A percentile compares a stretch with the other conserved stretches of the same genome.
phyloP scores from a whole-genome alignment of 2,329 filamentous ascomycete species.

The Chrysoporthe puriensis region DNA sequence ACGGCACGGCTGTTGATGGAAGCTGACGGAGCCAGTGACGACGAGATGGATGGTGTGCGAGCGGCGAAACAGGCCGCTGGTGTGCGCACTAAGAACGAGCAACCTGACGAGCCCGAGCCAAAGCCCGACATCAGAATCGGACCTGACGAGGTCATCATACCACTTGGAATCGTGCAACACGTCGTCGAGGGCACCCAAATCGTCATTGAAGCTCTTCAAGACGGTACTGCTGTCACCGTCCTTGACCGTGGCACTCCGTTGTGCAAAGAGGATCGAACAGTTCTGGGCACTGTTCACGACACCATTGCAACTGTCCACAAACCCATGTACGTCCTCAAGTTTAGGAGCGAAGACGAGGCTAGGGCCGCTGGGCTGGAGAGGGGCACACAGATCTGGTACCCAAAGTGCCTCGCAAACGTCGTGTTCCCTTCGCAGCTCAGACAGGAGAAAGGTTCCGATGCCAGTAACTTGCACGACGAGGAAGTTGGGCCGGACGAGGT shows the following conservation, averaged over 20 bases:
- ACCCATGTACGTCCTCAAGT: slow-evolving; percentile 83
- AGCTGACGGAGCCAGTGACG: slow-evolving; percentile 77
- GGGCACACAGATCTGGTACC: slow-evolving; percentile 77
- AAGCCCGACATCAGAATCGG: slow-evolving; percentile 82
- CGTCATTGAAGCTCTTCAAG: slow-evolving; percentile 76
- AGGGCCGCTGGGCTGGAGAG: slow-evolving; percentile 66
- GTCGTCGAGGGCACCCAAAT: slow-evolving; percentile 74
- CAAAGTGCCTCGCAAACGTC: slow-evolving; percentile 75
- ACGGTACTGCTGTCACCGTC: slow-evolving; percentile 77
- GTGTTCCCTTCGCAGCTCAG: slow-evolving; percentile 86
- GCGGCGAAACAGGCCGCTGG: slow-evolving; percentile 49
- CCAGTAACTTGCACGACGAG: slow-evolving; percentile 93
- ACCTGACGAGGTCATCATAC: slow-evolving; percentile 73
- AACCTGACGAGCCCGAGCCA: slow-evolving; percentile 63
- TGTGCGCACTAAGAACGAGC: slow-evolving; percentile 83
- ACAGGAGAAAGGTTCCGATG: slow-evolving; percentile 84
- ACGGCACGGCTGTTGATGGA: slow-evolving; percentile 85
- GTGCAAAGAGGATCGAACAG: slow-evolving; percentile 72
- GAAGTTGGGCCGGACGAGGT: slow-evolving; percentile 84
- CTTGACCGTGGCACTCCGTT: slow-evolving; percentile 84
- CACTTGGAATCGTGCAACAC: slow-evolving; percentile 75
- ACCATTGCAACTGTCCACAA: slow-evolving; percentile 84
- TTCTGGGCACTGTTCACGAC: slow-evolving; percentile 84
- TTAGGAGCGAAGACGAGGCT: slow-evolving; percentile 71
- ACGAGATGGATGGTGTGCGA: slow-evolving; percentile 64